Evolutionary conservation across 495 filamentous ascomycete genomes (phyloP), one percentile per base, ranked within the genome.

Genomic region (Aspergillus coremiiformis): DNA sequence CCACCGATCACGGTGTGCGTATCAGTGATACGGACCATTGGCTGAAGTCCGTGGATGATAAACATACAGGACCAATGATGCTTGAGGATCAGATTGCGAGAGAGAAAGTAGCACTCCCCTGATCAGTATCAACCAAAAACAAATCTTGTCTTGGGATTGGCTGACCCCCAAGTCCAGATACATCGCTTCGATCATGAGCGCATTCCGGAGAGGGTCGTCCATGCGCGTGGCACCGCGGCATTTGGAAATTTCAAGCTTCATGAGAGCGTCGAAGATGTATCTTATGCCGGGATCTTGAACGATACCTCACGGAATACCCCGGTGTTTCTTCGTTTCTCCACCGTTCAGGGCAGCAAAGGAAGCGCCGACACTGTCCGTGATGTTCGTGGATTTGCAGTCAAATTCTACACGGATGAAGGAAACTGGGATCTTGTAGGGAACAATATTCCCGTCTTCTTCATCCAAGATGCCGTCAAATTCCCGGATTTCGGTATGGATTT

Each of bases 171-270:
- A 22, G 5, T 27, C 12, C 41, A 90, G 86, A 87, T 90, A 41
- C 79, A 82, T 62, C 79, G 82, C 51, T 92, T 95, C 61, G 88
- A 93, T 59, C 88, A 93, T 56, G 89, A 95, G 66, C 80, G 89
- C 47, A 92, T 93, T 47, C 89, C 89, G 3, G 89, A 94, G 68
- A 77, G 90, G 46, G 89, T 94, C 12, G 89, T 96, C 5, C 90
- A 96, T 62, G 90, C 90, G 23, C 85, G 90, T 27, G 90, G 89
- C 19, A 72, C 80, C 12, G 90, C 83, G 32, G 90, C 90, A 15
- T 94, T 93, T 58, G 90, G 90, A 11, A 89, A 78, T 24, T 95
- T 94, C 72, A 85, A 75, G 48, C 69, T 95, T 2, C 76, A 78
- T 50, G 77, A 92, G 66, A 84, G 82, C 56, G 80, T 82, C 35